phyloP scores from a whole-genome alignment of 1,284 basidiomycete genomes.

The Tylopilus sp. region DNA sequence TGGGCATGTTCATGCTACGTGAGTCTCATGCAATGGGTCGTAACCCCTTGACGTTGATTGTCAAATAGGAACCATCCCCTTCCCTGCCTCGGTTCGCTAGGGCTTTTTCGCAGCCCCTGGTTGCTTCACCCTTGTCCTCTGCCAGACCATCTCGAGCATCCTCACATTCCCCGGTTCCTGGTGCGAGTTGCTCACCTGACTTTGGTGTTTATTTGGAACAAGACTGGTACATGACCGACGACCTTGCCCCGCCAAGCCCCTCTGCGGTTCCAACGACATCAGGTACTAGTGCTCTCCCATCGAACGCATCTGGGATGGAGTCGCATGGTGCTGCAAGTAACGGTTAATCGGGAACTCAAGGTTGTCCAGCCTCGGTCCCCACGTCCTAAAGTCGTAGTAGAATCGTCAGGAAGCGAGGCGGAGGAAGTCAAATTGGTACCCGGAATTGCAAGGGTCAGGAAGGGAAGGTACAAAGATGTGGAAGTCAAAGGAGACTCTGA shows the following conservation, averaged over 20 bases:
- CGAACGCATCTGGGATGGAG: slow-evolving; percentile 25
- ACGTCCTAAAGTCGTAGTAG: slow-evolving; percentile 23
- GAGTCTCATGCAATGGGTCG: slow-evolving; percentile 13
- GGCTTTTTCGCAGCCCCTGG: slow-evolving; percentile 22
- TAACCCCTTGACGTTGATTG: slow-evolving; percentile 6
- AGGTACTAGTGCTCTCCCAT: slow-evolving; percentile 26
- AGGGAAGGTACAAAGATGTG: slow-evolving; percentile 38
- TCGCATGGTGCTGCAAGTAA: slow-evolving; percentile 58
- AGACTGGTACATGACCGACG: slow-evolving; percentile 22
- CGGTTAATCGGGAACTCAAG: slow-evolving; percentile 48
- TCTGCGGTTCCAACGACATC: slow-evolving; percentile 32
- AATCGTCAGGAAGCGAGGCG: slow-evolving; percentile 42
- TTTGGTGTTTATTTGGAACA: slow-evolving; percentile 25
- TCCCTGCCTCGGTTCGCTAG: slow-evolving; percentile 14
- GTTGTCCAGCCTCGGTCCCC: slow-evolving; percentile 11
- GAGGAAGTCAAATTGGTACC: slow-evolving; percentile 51
- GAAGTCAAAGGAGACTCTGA: slow-evolving; percentile 61
- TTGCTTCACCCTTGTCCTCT: slow-evolving; percentile 12
- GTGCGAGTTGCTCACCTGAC: slow-evolving; percentile 16
- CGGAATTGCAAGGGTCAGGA: slow-evolving; percentile 57
- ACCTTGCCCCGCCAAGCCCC: slow-evolving; percentile 25
- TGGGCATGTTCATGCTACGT: slow-evolving; percentile 15
- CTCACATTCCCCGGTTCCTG: slow-evolving; percentile 19
- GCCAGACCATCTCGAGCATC: slow-evolving; percentile 11
- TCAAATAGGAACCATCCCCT: slow-evolving; percentile 17